Conservation (phyloP, 2,329 filamentous ascomycete species). For the Stagonosporopsis chrysanthemi region DNA sequence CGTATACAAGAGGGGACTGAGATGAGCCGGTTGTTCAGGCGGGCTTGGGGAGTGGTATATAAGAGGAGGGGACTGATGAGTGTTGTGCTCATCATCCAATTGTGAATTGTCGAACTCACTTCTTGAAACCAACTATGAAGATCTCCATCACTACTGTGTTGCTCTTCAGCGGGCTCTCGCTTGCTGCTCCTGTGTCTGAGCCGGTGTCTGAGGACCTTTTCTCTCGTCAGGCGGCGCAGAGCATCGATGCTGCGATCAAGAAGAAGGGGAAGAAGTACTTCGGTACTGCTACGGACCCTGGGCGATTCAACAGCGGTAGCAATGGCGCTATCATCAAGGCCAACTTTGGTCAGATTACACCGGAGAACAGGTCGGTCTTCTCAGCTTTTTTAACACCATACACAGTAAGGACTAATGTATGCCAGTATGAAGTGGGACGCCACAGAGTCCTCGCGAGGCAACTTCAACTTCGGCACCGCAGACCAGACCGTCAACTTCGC, state of each 20-base stretch:
- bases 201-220: constrained; percentile 34
- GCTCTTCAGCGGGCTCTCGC: constrained; percentile 36
- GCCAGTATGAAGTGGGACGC: constrained; percentile 72
- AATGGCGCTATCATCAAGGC: constrained; percentile 66
- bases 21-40: not conserved
- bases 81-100: not conserved
- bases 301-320: constrained; percentile 59
- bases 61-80: not conserved
- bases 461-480: constrained; percentile 60
- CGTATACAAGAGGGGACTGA: not conserved
- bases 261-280: constrained; percentile 72
- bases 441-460: constrained; percentile 54
- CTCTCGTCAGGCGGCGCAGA: constrained; percentile 49
- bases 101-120: not conserved
- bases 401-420: not conserved
- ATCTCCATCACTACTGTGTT: constrained; percentile 39
- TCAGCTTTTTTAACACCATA: not conserved
- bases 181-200: constrained; percentile 40
- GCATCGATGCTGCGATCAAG: constrained; percentile 65
- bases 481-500: constrained; percentile 66
- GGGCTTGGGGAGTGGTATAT: not conserved
- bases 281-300: constrained; percentile 66
- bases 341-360: constrained; percentile 71
- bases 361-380: constrained; percentile 63
- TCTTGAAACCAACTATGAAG: constrained; percentile 35